phyloP scores from a whole-genome alignment of 1,284 basidiomycete genomes.

The Austroboletus novae-zelandiae region DNA sequence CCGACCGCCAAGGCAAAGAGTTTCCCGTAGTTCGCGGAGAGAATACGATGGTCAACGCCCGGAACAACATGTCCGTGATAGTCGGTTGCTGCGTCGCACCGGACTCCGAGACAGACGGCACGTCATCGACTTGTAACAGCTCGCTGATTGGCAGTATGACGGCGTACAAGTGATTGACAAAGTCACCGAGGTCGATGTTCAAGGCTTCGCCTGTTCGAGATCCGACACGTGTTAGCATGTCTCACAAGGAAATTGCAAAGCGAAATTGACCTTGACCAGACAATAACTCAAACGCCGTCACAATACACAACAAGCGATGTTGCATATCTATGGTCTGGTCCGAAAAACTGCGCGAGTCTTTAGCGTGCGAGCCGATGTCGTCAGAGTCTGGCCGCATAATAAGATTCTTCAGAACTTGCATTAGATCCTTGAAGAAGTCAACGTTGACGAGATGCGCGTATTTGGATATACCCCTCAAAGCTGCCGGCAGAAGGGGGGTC shows the following conservation, averaged over 20 bases:
- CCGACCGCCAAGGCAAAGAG: slow-evolving; percentile 75
- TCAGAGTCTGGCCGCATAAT: slow-evolving; percentile 51
- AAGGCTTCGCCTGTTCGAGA: slow-evolving; percentile 78
- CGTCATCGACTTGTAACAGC: slow-evolving; percentile 48
- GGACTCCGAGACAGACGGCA: slow-evolving; percentile 21
- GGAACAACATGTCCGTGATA: slow-evolving; percentile 80
- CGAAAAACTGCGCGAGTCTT: slow-evolving; percentile 21
- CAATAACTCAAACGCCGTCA: slow-evolving; percentile 94
- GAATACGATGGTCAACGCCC: slow-evolving; percentile 79
- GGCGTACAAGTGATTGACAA: slow-evolving; percentile 76
- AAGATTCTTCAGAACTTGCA: slow-evolving; percentile 82
- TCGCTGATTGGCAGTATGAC: slow-evolving; percentile 63
- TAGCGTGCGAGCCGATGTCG: slow-evolving; percentile 43
- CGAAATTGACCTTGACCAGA: slow-evolving; percentile 81
- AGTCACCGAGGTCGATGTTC: slow-evolving; percentile 92
- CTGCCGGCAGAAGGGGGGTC: slow-evolving; percentile 82
- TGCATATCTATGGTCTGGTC: slow-evolving; percentile 41
- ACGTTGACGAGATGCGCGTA: slow-evolving; percentile 97
- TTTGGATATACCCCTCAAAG: slow-evolving; percentile 88
- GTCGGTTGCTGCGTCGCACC: slow-evolving; percentile 35
- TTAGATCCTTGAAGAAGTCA: slow-evolving; percentile 97
- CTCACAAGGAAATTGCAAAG: slow-evolving; percentile 6
- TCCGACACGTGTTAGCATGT: slow-evolving; percentile 8
- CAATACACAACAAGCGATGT: slow-evolving; percentile 82
- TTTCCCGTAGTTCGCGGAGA: slow-evolving; percentile 57